These are phyloP conservation scores for Leccinum longicurvipes DNA, from an alignment of 768 basidiomycete species.

Conservation along the genomic window DNA sequence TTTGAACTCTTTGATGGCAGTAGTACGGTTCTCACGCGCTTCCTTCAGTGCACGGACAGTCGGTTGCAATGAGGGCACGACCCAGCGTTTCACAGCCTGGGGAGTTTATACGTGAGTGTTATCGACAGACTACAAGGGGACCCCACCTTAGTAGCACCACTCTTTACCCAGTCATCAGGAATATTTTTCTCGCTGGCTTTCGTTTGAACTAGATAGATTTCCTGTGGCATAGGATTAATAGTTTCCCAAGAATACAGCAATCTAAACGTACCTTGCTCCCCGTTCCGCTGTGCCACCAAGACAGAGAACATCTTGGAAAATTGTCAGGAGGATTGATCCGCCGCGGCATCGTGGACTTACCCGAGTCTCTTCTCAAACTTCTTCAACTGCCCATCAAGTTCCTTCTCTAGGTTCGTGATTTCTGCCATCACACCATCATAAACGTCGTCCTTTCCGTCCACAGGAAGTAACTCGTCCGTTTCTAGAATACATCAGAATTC, in stretches of 20 bases:
- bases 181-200: slow-evolving; percentile 55
- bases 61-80: slow-evolving; percentile 65
- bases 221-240: slow-evolving; percentile 42
- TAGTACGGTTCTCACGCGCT: slow-evolving; percentile 82
- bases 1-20: slow-evolving; percentile 81
- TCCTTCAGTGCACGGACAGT: slow-evolving; percentile 86
- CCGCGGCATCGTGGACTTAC: slow-evolving; percentile 35
- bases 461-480: slow-evolving; percentile 70
- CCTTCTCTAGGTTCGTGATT: slow-evolving; percentile 66
- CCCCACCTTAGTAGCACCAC: slow-evolving; percentile 71
- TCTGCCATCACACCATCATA: slow-evolving; percentile 78
- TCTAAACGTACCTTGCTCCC: slow-evolving; percentile 67
- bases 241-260: neutral
- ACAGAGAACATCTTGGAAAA: slow-evolving; percentile 44
- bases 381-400: slow-evolving; percentile 64
- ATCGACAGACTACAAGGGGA: neutral
- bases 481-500: slow-evolving; percentile 40
- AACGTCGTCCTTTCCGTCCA: slow-evolving; percentile 78
- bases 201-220: slow-evolving; percentile 87
- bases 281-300: slow-evolving; percentile 72
- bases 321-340: slow-evolving; percentile 10
- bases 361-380: slow-evolving; percentile 65
- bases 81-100: slow-evolving; percentile 73
- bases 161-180: slow-evolving; percentile 85
- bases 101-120: neutral